Percentiles rank a stretch among this genome's conserved stretches.
These are phyloP conservation scores for Fraxinus floribunda DNA, from an alignment of 305 asterid species.

Conservation along the genomic window DNA sequence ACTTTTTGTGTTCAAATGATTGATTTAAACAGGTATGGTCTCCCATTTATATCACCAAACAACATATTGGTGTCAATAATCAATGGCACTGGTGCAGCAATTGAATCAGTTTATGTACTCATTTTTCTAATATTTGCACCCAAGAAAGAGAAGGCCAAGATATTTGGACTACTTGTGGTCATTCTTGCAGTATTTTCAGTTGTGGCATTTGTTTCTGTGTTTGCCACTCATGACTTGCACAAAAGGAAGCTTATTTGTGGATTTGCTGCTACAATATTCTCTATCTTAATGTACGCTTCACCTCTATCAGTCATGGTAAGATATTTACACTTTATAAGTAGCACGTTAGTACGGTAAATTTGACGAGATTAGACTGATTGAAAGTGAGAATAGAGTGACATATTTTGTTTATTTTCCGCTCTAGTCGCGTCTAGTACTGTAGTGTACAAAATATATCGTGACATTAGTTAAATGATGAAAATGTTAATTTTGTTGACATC, in stretches of 20 bases:
- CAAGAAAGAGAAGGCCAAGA: constrained; percentile 56
- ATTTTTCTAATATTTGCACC: constrained; percentile 54
- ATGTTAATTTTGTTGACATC: neutral
- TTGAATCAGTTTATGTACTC: constrained; percentile 56
- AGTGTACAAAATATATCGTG: neutral
- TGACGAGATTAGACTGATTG: neutral
- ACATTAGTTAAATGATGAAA: neutral
- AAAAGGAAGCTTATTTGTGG: constrained; percentile 55
- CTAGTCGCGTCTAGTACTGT: neutral
- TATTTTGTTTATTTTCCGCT: neutral
- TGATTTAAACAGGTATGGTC: constrained; percentile 36
- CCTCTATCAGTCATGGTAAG: constrained; percentile 70
- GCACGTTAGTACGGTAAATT: neutral
- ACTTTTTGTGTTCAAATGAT: neutral
- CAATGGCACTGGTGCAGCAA: constrained; percentile 48
- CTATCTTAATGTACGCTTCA: constrained; percentile 68
- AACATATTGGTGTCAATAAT: constrained; percentile 44
- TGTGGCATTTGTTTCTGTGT: constrained; percentile 50
- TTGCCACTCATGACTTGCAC: constrained; percentile 40
- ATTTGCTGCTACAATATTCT: constrained; percentile 50
- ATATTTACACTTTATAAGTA: neutral
- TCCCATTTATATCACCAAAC: constrained; percentile 44
- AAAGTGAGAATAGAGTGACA: neutral
- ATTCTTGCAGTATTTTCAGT: constrained; percentile 45
- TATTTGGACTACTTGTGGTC: constrained; percentile 40